Evolutionary conservation across 192 early-diverging fungal genomes (phyloP), one percentile per base, ranked within the genome.

Genomic region (Backusella liffmaniae): DNA sequence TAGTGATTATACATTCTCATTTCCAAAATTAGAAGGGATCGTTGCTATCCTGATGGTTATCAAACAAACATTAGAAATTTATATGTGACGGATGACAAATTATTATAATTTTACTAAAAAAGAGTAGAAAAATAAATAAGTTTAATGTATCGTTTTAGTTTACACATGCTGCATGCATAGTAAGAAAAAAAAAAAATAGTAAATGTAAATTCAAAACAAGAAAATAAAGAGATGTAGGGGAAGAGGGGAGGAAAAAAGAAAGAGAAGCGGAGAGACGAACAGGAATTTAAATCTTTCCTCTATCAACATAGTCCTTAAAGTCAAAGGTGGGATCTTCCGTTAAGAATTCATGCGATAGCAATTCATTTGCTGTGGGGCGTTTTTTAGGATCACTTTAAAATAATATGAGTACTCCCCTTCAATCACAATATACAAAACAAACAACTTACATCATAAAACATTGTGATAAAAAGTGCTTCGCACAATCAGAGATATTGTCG

Each of bases 301-400:
- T 29, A 30, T 74, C 65, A 7, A 74, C 73, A 67, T 74, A 74
- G 66, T 74, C 73, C 30, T 74, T 41, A 12, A 90, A 89, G 9
- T 87, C 74, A 35, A 87, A 91, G 41, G 77, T 79, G 8, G 75
- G 42, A 53, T 88, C 79, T 34, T 86, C 84, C 44, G 83, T 75
- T 15, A 88, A 87, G 85, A 98, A 98, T 29, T 80, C 66, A 82
- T 97, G 90, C 1, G 80, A 41, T 12, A 92, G 75, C 32, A 97
- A 80, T 49, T 93, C 86, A 0, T 82, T 68, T 0, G 96, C 98
- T 1, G 96, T 91, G 49, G 94, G 93, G 34, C 98, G 83, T 30
- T 80, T 71, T 18, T 88, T 88, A 7, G 97, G 94, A 78, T 97
- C 93, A 16, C 92, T 91, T 16, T 62, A 67, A 32, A 34, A 73